Conservation (phyloP, 805 yeast genomes). For the baker's yeast (Saccharomyces cerevisiae) region DNA sequence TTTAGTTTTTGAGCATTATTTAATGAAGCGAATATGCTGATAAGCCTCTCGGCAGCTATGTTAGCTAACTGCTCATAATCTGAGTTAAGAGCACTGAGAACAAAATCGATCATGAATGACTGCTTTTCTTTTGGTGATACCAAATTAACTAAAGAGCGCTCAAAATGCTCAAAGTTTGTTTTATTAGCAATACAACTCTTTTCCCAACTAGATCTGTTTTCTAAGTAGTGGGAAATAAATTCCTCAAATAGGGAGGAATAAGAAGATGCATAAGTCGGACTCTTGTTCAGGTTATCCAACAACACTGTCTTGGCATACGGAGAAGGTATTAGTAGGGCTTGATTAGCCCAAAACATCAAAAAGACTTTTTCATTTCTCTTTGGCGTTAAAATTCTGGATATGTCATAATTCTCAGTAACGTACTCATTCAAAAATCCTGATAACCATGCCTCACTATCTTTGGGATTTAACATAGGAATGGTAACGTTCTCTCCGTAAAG, state of each 20-base stretch:
- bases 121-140: constrained; percentile 56
- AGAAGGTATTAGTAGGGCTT: constrained; percentile 44
- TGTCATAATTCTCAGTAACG: constrained; percentile 42
- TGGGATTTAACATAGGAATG: constrained; percentile 52
- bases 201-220: constrained; percentile 40
- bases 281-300: constrained; percentile 38
- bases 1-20: constrained; percentile 49
- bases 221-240: constrained; percentile 39
- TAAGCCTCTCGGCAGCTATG: constrained; percentile 43
- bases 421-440: constrained; percentile 37
- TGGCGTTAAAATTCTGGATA: constrained; percentile 36
- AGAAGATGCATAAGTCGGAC: constrained; percentile 17
- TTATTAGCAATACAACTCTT: constrained; percentile 39
- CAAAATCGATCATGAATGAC: constrained; percentile 49
- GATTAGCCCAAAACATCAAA: constrained; percentile 60
- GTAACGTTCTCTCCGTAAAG: constrained; percentile 46
- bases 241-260: constrained; percentile 43
- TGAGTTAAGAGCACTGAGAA: constrained; percentile 45
- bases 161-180: constrained; percentile 47
- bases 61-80: constrained; percentile 37
- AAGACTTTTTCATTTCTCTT: constrained; percentile 53
- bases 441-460: constrained; percentile 48
- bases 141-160: constrained; percentile 46
- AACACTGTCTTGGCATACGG: constrained; percentile 51
- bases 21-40: constrained; percentile 48